Evolutionary conservation across 2,329 filamentous ascomycete species (phyloP).

Genomic region (Cladosporium sp.): DNA sequence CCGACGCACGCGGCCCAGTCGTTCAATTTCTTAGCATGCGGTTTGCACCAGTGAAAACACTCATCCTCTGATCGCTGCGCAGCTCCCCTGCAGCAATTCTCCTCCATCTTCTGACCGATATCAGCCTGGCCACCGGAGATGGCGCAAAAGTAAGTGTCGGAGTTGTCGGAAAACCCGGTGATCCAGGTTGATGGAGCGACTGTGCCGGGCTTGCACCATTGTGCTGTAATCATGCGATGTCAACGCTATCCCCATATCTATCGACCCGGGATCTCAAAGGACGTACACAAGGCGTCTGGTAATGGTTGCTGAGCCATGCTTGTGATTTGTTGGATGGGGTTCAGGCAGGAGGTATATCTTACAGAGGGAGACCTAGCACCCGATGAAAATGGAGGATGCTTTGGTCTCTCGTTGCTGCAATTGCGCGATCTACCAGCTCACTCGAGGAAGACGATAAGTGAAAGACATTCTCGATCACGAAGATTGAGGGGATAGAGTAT

Average conservation of each 20-base stretch:
- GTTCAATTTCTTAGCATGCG: neutral
- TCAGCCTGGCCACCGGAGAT: neutral
- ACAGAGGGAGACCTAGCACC: too few relatives aligned
- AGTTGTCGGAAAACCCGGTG: slow-evolving; percentile 6
- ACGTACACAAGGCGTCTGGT: neutral
- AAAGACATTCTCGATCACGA: too few relatives aligned
- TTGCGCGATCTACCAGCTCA: too few relatives aligned
- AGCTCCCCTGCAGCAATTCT: slow-evolving; percentile 1
- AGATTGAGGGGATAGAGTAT: too few relatives aligned
- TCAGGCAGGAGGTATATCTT: too few relatives aligned
- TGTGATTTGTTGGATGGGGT: neutral
- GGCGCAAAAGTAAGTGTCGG: slow-evolving; percentile 1
- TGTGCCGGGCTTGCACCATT: neutral
- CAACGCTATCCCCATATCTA: too few relatives aligned
- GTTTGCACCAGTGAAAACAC: neutral
- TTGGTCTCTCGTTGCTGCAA: too few relatives aligned
- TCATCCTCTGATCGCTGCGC: neutral
- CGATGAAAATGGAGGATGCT: too few relatives aligned
- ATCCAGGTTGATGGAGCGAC: neutral
- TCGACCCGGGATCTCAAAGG: neutral
- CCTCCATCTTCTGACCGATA: neutral
- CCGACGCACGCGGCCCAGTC: neutral
- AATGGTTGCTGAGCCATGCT: slow-evolving; percentile 1
- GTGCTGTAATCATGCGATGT: neutral
- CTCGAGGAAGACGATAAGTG: too few relatives aligned